Base-by-base conservation (phyloP, 2,329 filamentous ascomycete genomes). In the Epichloe baconii region DNA sequence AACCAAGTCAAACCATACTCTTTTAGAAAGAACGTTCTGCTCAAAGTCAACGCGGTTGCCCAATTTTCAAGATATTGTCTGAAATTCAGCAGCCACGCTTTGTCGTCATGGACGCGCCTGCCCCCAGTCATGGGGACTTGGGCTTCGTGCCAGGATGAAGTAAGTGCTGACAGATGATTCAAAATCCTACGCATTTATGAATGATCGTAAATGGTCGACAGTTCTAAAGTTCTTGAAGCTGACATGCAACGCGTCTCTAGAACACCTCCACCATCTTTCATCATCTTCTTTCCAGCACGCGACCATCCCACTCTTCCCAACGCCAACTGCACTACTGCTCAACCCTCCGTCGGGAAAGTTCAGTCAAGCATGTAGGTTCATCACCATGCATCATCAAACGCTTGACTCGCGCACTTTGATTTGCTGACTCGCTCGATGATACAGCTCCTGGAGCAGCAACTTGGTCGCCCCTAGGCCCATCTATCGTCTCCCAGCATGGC, bases 401-500 rank as follows among this genome's bases (percentile, higher is more conserved):
- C 26, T 31, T 31, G 26, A 4, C 26, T 31, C 26, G 26, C 26
- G 26, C 26, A 10, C 26, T 31, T 42, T 19, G 40, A 42, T 42
- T 37, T 10, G 19, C 48, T 49, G 48, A 49, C 21, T 44, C 23
- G 40, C 47, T 41, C 19, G 8, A 34, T 6, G 8, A 34, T 11
- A 2, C 15, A 65, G 63, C 31, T 56, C 48, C 42, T 64, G 64
- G 56, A 54, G 43, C 10, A 55, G 56, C 7, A 43, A 46, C 26
- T 48, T 65, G 15, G 48, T 51, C 17, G 54, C 55, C 7, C 59
- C 59, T 5, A 47, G 46, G n/a, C 47, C 57, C 5, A 53, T 52
- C 4, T 56, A 50, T 23, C 59, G 59, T 40, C 56, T 53, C 19
- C 64, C 61, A 31, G 64, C 64, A 11, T 67, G 64, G 64, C 56